Conservation (phyloP, 2,329 filamentous ascomycete species). For the Talaromyces marneffei region DNA sequence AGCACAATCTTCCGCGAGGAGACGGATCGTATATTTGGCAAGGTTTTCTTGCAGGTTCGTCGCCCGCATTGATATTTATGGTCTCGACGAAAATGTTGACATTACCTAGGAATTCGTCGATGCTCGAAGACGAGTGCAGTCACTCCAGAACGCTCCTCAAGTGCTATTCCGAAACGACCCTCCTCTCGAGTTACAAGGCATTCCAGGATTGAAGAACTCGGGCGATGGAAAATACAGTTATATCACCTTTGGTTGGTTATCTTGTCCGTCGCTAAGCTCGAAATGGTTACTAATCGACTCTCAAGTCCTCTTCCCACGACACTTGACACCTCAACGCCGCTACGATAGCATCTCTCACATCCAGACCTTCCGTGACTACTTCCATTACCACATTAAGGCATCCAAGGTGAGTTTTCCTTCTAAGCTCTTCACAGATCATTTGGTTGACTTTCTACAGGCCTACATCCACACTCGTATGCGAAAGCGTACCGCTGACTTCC, state of each 20-base stretch:
- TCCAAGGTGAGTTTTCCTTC: slow-evolving; percentile 61
- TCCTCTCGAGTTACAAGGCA: slow-evolving; percentile 80
- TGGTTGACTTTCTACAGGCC: slow-evolving; percentile 48
- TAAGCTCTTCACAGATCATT: background rate
- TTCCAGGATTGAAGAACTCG: slow-evolving; percentile 72
- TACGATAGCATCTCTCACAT: slow-evolving; percentile 97
- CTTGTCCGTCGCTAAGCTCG: background rate
- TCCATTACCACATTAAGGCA: slow-evolving; percentile 99
- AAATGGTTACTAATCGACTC: slow-evolving; percentile 14
- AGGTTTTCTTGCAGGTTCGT: slow-evolving; percentile 78
- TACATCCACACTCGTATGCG: slow-evolving; percentile 99
- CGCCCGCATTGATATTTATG: too few species aligned
- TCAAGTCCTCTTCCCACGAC: slow-evolving; percentile 86
- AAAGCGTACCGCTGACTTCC: slow-evolving; percentile 93
- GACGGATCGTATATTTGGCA: slow-evolving; percentile 94
- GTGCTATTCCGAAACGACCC: slow-evolving; percentile 94
- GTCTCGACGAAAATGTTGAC: background rate
- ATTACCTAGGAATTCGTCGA: slow-evolving; percentile 76
- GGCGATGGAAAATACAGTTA: slow-evolving; percentile 87
- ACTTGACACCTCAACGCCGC: slow-evolving; percentile 83
- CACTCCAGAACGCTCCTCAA: slow-evolving; percentile 96
- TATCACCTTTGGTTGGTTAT: slow-evolving; percentile 80
- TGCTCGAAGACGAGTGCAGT: slow-evolving; percentile 68
- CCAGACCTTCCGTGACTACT: slow-evolving; percentile 99
- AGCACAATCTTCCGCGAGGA: slow-evolving; percentile 97